phyloP scores from a whole-genome alignment of 2,329 filamentous ascomycete species.

The Ophiocordyceps australis region DNA sequence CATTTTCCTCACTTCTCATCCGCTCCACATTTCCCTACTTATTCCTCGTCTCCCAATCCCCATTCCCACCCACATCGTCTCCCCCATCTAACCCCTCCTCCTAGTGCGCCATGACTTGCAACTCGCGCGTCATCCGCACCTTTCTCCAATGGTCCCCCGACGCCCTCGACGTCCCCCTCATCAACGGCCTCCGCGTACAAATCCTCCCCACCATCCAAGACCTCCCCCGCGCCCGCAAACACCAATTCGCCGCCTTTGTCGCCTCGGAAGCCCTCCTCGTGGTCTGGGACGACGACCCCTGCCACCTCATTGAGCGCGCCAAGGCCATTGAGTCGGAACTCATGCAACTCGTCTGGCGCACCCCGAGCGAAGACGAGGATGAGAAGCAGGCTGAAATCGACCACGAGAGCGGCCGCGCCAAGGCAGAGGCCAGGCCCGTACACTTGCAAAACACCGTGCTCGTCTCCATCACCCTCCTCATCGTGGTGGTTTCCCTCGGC shows the following conservation, averaged over 20 bases:
- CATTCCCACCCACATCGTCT: too few relatives aligned
- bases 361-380: conserved; percentile 28
- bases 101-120: conserved; percentile 64
- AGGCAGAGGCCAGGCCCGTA: conserved; percentile 45
- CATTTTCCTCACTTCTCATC: conserved; percentile 1
- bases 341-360: conserved; percentile 62
- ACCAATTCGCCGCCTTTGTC: conserved; percentile 68
- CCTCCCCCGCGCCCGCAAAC: conserved; percentile 51
- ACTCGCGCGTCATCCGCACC: conserved; percentile 62
- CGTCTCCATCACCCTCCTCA: conserved; percentile 44
- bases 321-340: conserved; percentile 58
- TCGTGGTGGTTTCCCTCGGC: conserved; percentile 49
- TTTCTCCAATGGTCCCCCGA: conserved; percentile 58
- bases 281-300: conserved; percentile 69
- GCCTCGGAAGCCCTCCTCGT: conserved; percentile 52
- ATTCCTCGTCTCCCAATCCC: neutral
- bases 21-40: too few relatives aligned
- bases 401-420: conserved; percentile 50
- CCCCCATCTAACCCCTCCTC: too few relatives aligned
- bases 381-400: conserved; percentile 45
- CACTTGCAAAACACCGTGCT: conserved; percentile 54
- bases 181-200: conserved; percentile 61
- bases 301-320: conserved; percentile 50
- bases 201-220: conserved; percentile 57
- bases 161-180: conserved; percentile 56